Conservation (phyloP, 106 monocot species). For the Dendrobium chrysotoxum region DNA sequence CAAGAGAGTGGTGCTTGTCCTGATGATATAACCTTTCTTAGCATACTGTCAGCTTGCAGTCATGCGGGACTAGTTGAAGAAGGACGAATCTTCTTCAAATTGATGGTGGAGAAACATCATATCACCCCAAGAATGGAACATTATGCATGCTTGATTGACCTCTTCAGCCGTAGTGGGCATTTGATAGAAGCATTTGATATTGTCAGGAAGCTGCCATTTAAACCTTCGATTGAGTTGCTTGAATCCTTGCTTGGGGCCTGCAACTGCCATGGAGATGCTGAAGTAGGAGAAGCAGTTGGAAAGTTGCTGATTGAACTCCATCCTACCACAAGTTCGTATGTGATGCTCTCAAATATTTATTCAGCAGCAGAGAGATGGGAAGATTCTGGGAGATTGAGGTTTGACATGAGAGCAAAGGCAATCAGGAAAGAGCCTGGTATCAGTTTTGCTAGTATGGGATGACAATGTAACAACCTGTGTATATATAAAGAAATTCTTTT, state of each 20-base stretch:
- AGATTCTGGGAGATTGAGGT: conserved; percentile 38
- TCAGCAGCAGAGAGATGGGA: conserved; percentile 46
- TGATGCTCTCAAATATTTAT: conserved; percentile 66
- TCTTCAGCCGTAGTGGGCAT: conserved; percentile 46
- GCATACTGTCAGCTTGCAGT: conserved; percentile 60
- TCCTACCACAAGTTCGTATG: conserved; percentile 22
- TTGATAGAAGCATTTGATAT: conserved; percentile 55
- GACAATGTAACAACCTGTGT: neutral
- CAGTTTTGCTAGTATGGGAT: conserved; percentile 9
- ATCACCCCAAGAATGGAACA: conserved; percentile 52
- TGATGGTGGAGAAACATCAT: conserved; percentile 27
- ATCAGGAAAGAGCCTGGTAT: conserved; percentile 50
- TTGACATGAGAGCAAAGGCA: conserved; percentile 41
- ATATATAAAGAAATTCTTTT: neutral
- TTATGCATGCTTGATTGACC: conserved; percentile 53
- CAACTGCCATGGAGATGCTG: conserved; percentile 20
- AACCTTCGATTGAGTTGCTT: conserved; percentile 28
- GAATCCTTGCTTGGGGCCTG: conserved; percentile 82
- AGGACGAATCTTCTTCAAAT: conserved; percentile 36
- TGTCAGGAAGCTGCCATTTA: conserved; percentile 24
- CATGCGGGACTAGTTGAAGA: conserved; percentile 50
- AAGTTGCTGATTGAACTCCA: conserved; percentile 26
- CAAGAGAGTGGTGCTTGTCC: conserved; percentile 23
- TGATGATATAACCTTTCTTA: conserved; percentile 48
- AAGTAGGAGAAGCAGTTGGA: conserved; percentile 44